Evolutionary conservation across 1,284 basidiomycete genomes (phyloP).

Genomic region (Sphaerobolus stellatus): DNA sequence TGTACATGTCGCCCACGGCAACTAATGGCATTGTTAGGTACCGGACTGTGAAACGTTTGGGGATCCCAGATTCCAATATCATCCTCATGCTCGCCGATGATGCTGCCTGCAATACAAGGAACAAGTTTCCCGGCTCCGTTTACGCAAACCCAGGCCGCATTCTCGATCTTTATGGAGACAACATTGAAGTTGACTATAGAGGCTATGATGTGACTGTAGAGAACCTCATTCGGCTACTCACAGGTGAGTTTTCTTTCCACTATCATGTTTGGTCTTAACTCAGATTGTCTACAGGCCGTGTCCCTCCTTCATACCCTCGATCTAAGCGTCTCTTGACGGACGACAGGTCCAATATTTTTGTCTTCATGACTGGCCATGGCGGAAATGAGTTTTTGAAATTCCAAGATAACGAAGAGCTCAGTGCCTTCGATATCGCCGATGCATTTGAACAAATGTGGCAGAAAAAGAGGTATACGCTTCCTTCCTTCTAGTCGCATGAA

Average conservation of each 20-base stretch:
- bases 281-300: conserved; percentile 51
- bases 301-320: conserved; percentile 75
- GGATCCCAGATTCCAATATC: conserved; percentile 97
- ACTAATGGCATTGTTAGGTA: conserved; percentile 57
- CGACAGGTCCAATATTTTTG: conserved; percentile 90
- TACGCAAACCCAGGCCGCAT: conserved; percentile 79
- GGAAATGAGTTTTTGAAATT: conserved; percentile 99
- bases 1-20: not conserved
- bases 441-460: conserved; percentile 99
- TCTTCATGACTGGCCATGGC: conserved; percentile 98
- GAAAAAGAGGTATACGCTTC: conserved; percentile 74
- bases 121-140: conserved; percentile 89
- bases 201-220: conserved; percentile 98
- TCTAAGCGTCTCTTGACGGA: conserved; percentile 92
- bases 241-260: conserved; percentile 58
- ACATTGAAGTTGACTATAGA: conserved; percentile 96
- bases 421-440: conserved; percentile 93
- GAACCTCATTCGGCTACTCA: conserved; percentile 89
- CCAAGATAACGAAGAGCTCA: conserved; percentile 98
- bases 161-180: conserved; percentile 92
- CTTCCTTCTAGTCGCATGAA: not conserved
- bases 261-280: not conserved
- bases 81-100: conserved; percentile 99
- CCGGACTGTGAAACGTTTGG: conserved; percentile 95
- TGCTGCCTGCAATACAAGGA: conserved; percentile 90